A percentile compares a stretch with the other conserved stretches of the same genome.
These are phyloP conservation scores for Rhytidiadelphus loreus DNA, from an alignment of 225 moss, liverwort and hornwort genomes.

Conservation along the genomic window DNA sequence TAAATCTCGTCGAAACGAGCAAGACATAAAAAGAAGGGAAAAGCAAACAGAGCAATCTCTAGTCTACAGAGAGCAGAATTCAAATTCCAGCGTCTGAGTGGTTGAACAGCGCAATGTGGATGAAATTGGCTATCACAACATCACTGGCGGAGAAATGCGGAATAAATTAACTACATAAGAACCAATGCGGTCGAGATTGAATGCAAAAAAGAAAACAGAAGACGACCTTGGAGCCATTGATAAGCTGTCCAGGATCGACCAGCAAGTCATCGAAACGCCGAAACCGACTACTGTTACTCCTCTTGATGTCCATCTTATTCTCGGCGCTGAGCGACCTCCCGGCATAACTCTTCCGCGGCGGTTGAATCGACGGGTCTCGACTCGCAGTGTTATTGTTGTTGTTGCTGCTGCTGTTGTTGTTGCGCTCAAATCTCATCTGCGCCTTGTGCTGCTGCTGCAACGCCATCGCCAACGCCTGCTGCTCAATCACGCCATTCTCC, in stretches of 20 bases:
- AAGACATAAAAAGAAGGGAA: neutral
- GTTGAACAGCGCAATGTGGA: neutral
- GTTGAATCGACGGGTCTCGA: conserved; percentile 29
- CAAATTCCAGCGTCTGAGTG: neutral
- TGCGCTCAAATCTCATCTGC: conserved; percentile 67
- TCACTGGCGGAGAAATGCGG: neutral
- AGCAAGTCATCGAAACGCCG: conserved; percentile 70
- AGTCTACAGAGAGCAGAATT: neutral
- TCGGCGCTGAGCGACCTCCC: conserved; percentile 17
- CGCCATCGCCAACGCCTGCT: conserved; percentile 73
- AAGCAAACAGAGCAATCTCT: neutral
- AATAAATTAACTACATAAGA: neutral
- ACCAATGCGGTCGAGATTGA: neutral
- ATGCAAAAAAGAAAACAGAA: neutral
- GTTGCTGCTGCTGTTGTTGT: neutral
- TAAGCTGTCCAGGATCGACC: conserved; percentile 72
- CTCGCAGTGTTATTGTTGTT: neutral
- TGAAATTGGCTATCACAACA: neutral
- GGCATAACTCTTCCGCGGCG: conserved; percentile 33
- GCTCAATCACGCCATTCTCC: conserved; percentile 74
- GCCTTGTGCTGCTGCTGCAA: conserved; percentile 92
- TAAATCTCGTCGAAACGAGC: neutral
- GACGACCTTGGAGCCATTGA: conserved; percentile 51
- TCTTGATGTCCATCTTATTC: conserved; percentile 44
- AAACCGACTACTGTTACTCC: conserved; percentile 69